Conservation (phyloP, 306 rosid genomes). For the Vachellia collinsii region DNA sequence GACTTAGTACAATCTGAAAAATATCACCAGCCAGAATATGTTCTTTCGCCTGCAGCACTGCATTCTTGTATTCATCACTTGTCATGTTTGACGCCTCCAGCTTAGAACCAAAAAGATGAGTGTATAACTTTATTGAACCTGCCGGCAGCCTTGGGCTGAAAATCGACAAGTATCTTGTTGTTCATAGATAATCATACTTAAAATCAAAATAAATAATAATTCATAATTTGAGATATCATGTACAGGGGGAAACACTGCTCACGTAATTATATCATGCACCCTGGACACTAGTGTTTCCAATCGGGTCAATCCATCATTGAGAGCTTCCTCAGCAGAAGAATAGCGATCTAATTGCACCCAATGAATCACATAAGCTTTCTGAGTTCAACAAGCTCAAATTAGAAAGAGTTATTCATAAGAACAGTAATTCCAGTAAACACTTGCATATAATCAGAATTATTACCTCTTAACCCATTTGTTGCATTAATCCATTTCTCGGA, state of each 20-base stretch:
- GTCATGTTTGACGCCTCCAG: conserved; percentile 79
- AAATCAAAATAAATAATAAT: conserved; percentile 28
- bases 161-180: conserved; percentile 45
- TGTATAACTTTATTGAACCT: conserved; percentile 71
- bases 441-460: neutral
- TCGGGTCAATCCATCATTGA: conserved; percentile 59
- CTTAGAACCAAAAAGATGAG: conserved; percentile 75
- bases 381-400: conserved; percentile 37
- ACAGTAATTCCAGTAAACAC: conserved; percentile 12
- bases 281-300: conserved; percentile 69
- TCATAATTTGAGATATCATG: conserved; percentile 17
- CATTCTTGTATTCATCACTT: conserved; percentile 77
- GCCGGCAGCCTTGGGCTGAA: conserved; percentile 92
- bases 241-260: conserved; percentile 43
- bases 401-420: conserved; percentile 26
- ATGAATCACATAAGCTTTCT: conserved; percentile 90
- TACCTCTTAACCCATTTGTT: neutral
- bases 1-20: conserved; percentile 94
- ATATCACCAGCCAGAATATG: conserved; percentile 96
- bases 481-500: neutral
- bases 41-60: conserved; percentile 86
- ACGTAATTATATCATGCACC: conserved; percentile 86
- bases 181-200: conserved; percentile 30
- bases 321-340: conserved; percentile 77
- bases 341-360: conserved; percentile 86